Evolutionary conservation across 495 filamentous ascomycete species (phyloP).

Genomic region (Gamarada debralockiae): DNA sequence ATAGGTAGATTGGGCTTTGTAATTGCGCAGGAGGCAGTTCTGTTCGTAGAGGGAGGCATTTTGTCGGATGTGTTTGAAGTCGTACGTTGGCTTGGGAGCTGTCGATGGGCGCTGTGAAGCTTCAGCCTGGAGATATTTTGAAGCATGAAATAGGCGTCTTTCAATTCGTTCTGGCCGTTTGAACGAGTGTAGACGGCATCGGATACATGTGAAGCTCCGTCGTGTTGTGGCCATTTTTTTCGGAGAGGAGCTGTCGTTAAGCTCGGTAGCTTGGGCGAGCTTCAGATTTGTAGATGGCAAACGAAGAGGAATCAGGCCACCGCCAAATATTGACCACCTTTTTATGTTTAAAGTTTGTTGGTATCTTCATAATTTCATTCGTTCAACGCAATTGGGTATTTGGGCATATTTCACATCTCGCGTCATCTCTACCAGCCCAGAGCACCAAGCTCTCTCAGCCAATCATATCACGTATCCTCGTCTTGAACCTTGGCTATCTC

Average conservation of each 20-base stretch:
- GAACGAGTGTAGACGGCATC: conserved; percentile 23
- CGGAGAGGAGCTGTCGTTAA: conserved; percentile 1
- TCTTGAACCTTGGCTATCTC: no score
- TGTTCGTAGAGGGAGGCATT: conserved; percentile 72
- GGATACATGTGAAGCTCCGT: conserved; percentile 27
- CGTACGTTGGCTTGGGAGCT: conserved; percentile 74
- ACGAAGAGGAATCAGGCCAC: neutral
- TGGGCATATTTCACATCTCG: no score
- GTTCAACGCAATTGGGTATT: no score
- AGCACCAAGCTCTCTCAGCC: no score
- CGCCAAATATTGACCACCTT: no score
- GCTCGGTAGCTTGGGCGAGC: neutral
- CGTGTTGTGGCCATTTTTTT: conserved; percentile 24
- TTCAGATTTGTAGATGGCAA: neutral
- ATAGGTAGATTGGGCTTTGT: conserved; percentile 58
- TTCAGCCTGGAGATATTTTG: conserved; percentile 12
- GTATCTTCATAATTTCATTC: no score
- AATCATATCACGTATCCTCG: no score
- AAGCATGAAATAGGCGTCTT: conserved; percentile 17
- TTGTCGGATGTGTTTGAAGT: conserved; percentile 86
- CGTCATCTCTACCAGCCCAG: no score
- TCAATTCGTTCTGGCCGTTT: conserved; percentile 9
- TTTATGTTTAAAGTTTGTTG: no score
- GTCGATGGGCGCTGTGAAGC: conserved; percentile 50
- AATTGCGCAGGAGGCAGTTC: conserved; percentile 85